Conservation (phyloP, 371 early-diverging fungal species). For the Syncephalastrum sp. region DNA sequence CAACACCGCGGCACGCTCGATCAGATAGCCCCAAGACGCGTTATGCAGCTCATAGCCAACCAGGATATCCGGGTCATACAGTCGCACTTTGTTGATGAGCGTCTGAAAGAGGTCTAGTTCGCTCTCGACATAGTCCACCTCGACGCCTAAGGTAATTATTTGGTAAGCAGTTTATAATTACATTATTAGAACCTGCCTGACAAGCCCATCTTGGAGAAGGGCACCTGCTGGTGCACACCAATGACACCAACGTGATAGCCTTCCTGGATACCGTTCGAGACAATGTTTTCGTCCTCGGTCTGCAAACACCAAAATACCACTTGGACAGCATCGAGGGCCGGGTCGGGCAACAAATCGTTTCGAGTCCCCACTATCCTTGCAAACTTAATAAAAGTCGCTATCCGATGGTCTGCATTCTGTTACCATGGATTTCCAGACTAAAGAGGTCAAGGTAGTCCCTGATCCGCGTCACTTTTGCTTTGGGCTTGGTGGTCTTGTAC, state of each 20-base stretch:
- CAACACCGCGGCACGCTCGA: slow-evolving; percentile 59
- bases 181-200: slow-evolving; percentile 7
- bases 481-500: slow-evolving; percentile 47
- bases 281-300: slow-evolving; percentile 32
- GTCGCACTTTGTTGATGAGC: slow-evolving; percentile 49
- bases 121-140: slow-evolving; percentile 33
- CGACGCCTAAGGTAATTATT: slow-evolving; percentile 13
- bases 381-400: not conserved
- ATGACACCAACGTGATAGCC: slow-evolving; percentile 42
- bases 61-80: slow-evolving; percentile 83
- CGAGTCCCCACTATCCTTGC: slow-evolving; percentile 37
- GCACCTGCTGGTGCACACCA: slow-evolving; percentile 22
- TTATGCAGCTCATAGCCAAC: slow-evolving; percentile 85
- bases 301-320: slow-evolving; percentile 61
- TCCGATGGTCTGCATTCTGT: not conserved
- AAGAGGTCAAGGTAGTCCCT: slow-evolving; percentile 38
- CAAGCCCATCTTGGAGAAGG: slow-evolving; percentile 36
- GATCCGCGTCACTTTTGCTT: slow-evolving; percentile 13
- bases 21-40: slow-evolving; percentile 85
- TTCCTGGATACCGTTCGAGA: slow-evolving; percentile 42
- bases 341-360: slow-evolving; percentile 57
- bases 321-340: slow-evolving; percentile 50
- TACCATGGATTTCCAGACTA: slow-evolving; percentile 47
- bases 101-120: slow-evolving; percentile 56
- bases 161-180: not conserved